phyloP scores from a whole-genome alignment of 805 yeast species.

The Cyberlindnera misumaiensis region DNA sequence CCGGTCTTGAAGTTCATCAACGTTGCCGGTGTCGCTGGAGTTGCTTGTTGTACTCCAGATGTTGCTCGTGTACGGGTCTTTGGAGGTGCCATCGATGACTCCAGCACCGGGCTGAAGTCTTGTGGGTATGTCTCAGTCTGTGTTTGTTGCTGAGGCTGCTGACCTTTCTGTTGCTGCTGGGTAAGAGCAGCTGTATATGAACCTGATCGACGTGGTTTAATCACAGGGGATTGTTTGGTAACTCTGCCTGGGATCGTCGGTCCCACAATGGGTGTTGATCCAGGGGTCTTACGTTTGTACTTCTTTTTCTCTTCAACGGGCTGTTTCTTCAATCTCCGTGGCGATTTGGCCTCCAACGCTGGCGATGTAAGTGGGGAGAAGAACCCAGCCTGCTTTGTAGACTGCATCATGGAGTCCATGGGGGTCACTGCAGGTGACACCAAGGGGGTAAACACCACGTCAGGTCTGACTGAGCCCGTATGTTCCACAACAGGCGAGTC shows the following conservation, averaged over 20 bases:
- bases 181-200: constrained; percentile 4
- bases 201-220: constrained; percentile 25
- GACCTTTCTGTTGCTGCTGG: constrained; percentile 21
- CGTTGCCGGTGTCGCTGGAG: constrained; percentile 25
- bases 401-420: constrained; percentile 28
- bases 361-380: constrained; percentile 60
- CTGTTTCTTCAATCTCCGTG: constrained; percentile 18
- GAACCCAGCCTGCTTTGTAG: constrained; percentile 15
- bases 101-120: not conserved
- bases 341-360: constrained; percentile 44
- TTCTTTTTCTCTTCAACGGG: constrained; percentile 21
- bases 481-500: constrained; percentile 15
- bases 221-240: constrained; percentile 33
- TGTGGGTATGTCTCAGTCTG: too few relatives aligned
- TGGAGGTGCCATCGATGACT: constrained; percentile 18
- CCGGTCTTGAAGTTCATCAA: constrained; percentile 18
- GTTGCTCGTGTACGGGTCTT: constrained; percentile 11
- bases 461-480: constrained; percentile 37
- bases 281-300: constrained; percentile 33
- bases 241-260: constrained; percentile 28
- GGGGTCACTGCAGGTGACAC: constrained; percentile 75
- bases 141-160: too few relatives aligned
- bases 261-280: constrained; percentile 31
- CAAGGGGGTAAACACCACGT: constrained; percentile 66
- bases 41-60: constrained; percentile 15